phyloP scores from a whole-genome alignment of 495 filamentous ascomycete genomes.

The Evernia prunastri region DNA sequence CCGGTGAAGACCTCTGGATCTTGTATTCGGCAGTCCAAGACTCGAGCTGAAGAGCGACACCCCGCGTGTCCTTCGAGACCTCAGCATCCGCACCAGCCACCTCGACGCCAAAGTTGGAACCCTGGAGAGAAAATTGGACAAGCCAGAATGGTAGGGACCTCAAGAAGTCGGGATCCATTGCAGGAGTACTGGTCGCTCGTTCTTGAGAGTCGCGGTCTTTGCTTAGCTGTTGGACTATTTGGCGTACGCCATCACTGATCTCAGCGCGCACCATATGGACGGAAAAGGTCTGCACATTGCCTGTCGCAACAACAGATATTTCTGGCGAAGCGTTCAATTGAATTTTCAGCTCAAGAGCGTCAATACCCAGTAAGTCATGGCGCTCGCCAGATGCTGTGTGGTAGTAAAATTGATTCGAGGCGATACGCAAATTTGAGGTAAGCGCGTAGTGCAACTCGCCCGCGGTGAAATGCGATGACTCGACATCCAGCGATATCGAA shows the following conservation, averaged over 20 bases:
- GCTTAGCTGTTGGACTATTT: slow-evolving; percentile 77
- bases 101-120: slow-evolving; percentile 81
- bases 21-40: slow-evolving; percentile 89
- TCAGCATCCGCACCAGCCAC: slow-evolving; percentile 80
- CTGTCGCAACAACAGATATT: slow-evolving; percentile 71
- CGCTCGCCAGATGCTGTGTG: slow-evolving; percentile 74
- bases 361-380: slow-evolving; percentile 78
- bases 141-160: slow-evolving; percentile 79
- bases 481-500: slow-evolving; percentile 82
- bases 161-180: slow-evolving; percentile 58
- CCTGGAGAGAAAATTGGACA: slow-evolving; percentile 73
- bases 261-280: slow-evolving; percentile 85
- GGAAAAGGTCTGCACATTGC: slow-evolving; percentile 77
- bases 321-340: slow-evolving; percentile 81
- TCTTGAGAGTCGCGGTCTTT: slow-evolving; percentile 59
- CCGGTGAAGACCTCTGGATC: slow-evolving; percentile 62
- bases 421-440: slow-evolving; percentile 69
- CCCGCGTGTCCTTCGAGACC: slow-evolving; percentile 70
- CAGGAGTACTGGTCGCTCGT: slow-evolving; percentile 41
- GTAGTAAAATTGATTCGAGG: slow-evolving; percentile 91
- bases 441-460: slow-evolving; percentile 83
- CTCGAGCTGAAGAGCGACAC: slow-evolving; percentile 78
- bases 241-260: slow-evolving; percentile 83
- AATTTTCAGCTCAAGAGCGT: slow-evolving; percentile 77
- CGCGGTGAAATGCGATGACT: slow-evolving; percentile 85